These are phyloP conservation scores for Coffea eugenioides DNA, from an alignment of 257 asterid genomes.

Conservation along the genomic window DNA sequence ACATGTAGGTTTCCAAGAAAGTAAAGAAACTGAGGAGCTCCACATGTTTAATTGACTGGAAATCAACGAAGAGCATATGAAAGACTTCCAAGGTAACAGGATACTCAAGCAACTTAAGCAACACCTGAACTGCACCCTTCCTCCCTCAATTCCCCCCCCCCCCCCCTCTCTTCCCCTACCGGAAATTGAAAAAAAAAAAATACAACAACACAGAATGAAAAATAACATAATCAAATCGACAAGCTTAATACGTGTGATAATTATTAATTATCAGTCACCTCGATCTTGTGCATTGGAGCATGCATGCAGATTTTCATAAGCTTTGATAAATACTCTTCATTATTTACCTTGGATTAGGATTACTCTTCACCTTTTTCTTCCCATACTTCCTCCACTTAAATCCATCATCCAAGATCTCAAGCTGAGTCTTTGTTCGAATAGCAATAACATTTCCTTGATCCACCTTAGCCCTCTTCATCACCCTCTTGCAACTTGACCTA, in stretches of 20 bases:
- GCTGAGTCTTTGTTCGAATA: conserved; percentile 44
- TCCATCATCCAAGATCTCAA: conserved; percentile 66
- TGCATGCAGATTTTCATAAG: background rate
- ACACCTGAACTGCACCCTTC: too few species aligned
- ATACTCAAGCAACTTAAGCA: background rate
- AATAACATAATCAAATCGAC: background rate
- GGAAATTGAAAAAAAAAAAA: too few species aligned
- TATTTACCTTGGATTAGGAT: conserved; percentile 58
- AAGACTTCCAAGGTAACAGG: background rate
- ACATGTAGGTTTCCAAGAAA: background rate
- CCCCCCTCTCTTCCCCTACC: too few species aligned
- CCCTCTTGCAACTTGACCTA: conserved; percentile 12
- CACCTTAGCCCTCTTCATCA: conserved; percentile 7
- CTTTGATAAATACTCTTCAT: background rate
- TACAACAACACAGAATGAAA: too few species aligned
- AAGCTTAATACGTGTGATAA: background rate
- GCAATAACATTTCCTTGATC: conserved; percentile 21
- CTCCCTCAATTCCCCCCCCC: too few species aligned
- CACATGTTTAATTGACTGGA: background rate
- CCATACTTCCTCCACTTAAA: conserved; percentile 77
- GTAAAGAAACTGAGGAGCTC: background rate
- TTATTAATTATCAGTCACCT: background rate
- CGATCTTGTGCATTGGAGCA: background rate
- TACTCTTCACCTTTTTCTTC: conserved; percentile 62
- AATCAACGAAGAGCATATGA: background rate